Evolutionary conservation across 1,139 yeast species (phyloP).

Genomic region (Diutina pseudorugosa): DNA sequence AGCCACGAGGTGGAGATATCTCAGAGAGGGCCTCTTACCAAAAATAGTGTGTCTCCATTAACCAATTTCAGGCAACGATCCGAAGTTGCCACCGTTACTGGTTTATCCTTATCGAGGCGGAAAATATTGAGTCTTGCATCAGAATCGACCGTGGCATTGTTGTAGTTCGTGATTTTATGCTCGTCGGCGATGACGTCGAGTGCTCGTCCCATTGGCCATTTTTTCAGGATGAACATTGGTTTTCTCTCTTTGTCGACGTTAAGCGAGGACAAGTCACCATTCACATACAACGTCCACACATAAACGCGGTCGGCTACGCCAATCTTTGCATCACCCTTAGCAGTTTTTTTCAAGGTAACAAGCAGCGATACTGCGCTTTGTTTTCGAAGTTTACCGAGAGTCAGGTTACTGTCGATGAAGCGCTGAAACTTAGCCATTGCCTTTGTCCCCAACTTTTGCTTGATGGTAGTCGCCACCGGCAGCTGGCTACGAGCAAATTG

Average conservation of each 20-base stretch:
- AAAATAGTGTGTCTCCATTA: constrained; percentile 40
- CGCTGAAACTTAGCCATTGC: constrained; percentile 36
- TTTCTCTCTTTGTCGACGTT: constrained; percentile 17
- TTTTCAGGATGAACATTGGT: constrained; percentile 42
- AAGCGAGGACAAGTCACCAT: constrained; percentile 18
- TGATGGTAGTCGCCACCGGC: constrained; percentile 16
- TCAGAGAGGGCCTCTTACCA: constrained; percentile 37
- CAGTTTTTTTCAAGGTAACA: constrained; percentile 26
- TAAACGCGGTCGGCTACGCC: constrained; percentile 46
- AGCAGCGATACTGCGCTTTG: background rate
- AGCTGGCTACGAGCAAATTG: constrained; percentile 26
- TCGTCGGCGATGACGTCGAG: constrained; percentile 54
- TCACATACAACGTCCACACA: constrained; percentile 42
- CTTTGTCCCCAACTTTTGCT: constrained; percentile 8
- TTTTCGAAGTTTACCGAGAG: background rate
- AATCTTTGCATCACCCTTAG: constrained; percentile 60
- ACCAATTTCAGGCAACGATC: constrained; percentile 25
- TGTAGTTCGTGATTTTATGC: constrained; percentile 42
- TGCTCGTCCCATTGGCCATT: constrained; percentile 71
- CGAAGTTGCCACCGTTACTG: constrained; percentile 20
- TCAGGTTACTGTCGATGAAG: constrained; percentile 19
- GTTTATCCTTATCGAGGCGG: constrained; percentile 18
- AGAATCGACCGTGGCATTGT: constrained; percentile 35
- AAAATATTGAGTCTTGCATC: constrained; percentile 36
- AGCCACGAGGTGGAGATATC: background rate